Percentiles rank a stretch among this genome's conserved stretches.
phyloP scores from a whole-genome alignment of 2,329 filamentous ascomycete genomes.

The Aspergillus spinulosporus region DNA sequence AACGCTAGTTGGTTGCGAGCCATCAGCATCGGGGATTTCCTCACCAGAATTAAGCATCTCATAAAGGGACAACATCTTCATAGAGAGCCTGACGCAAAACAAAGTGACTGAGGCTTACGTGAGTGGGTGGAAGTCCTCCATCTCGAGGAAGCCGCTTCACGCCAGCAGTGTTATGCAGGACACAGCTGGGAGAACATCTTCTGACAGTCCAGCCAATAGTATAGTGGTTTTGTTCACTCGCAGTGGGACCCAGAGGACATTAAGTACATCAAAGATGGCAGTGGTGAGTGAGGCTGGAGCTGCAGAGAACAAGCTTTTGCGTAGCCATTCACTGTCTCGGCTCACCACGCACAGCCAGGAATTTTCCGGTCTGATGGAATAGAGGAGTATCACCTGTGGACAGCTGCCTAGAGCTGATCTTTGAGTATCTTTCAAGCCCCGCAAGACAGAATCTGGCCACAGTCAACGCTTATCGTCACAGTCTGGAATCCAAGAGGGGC shows the following conservation, averaged over 20 bases:
- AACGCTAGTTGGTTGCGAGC: conserved; percentile 12
- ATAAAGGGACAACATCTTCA: neutral
- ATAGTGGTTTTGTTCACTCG: neutral
- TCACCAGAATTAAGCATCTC: neutral
- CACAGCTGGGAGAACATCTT: neutral
- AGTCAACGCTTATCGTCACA: neutral
- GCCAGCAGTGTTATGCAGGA: neutral
- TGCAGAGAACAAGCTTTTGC: neutral
- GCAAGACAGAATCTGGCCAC: neutral
- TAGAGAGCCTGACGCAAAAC: neutral
- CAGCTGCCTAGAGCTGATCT: neutral
- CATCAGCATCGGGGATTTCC: neutral
- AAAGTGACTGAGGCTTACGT: neutral
- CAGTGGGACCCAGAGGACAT: neutral
- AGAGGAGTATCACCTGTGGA: neutral
- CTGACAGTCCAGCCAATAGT: neutral
- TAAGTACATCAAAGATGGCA: neutral
- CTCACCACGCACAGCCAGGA: neutral
- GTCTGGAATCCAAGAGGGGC: too few species aligned
- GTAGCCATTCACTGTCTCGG: neutral
- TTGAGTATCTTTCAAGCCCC: neutral
- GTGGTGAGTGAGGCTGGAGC: neutral
- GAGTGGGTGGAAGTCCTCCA: neutral
- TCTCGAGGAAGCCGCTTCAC: neutral
- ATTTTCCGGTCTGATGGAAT: neutral